Conservation (phyloP, 2,329 filamentous ascomycete species). For the Sclerotiophoma versabilis region DNA sequence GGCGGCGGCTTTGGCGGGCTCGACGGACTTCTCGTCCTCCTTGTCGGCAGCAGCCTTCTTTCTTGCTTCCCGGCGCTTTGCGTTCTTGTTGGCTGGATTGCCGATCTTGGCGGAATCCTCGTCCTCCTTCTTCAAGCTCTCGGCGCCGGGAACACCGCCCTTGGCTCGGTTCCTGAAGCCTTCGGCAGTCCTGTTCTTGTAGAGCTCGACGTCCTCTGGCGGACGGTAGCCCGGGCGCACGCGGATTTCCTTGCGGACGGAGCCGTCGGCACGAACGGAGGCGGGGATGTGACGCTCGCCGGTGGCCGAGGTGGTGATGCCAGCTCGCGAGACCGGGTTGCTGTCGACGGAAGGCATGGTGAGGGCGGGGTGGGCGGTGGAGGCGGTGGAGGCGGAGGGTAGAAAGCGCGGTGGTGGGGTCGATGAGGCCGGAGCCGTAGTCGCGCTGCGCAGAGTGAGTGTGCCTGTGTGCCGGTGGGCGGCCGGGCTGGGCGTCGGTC, state of each 20-base stretch:
- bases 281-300: constrained; percentile 90
- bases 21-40: constrained; percentile 48
- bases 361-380: constrained; percentile 2
- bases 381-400: neutral
- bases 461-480: no score
- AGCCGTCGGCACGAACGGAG: constrained; percentile 85
- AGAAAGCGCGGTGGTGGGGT: neutral
- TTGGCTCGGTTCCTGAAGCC: constrained; percentile 79
- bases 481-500: no score
- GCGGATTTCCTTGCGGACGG: constrained; percentile 91
- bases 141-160: constrained; percentile 76
- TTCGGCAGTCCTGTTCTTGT: constrained; percentile 91
- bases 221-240: constrained; percentile 93
- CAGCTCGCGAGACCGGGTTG: constrained; percentile 50
- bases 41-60: constrained; percentile 60
- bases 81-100: constrained; percentile 77
- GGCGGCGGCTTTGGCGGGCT: constrained; percentile 20
- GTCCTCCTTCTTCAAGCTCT: constrained; percentile 54
- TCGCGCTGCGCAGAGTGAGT: neutral
- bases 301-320: constrained; percentile 73
- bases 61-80: constrained; percentile 75
- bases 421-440: neutral
- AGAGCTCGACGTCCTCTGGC: constrained; percentile 93
- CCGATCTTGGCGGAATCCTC: constrained; percentile 60
- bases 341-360: constrained; percentile 44